Base-by-base conservation (phyloP, 1,284 basidiomycete species). In the Sanguinoderma infundibulare region DNA sequence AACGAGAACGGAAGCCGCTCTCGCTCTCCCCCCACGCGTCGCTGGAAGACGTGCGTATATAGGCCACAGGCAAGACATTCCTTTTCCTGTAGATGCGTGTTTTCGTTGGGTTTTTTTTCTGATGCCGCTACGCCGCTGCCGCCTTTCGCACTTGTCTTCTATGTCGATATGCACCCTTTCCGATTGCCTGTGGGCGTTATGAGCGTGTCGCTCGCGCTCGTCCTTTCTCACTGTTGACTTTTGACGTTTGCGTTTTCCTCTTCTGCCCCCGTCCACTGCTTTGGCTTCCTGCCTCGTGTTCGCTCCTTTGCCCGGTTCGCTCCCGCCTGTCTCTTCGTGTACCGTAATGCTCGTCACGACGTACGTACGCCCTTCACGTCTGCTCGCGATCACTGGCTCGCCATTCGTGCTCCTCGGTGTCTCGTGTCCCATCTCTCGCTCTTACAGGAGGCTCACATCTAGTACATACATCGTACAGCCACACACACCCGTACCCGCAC, bases 21-120 rank as follows among this genome's bases (percentile, higher is more conserved):
- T 64, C 62, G 39, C 65, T 67, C 17, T 64, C 65, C 5, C 65
- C 62, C 39, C 51, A 58, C 32, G 47, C 58, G 62, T 64, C 62
- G 60, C 65, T 67, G 56, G 65, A 61, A 62, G 65, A 67, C 60
- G 65, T 58, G 57, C 60, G 61, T 56, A 62, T 53, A 61, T 66
- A 65, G 59, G 57, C 51, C 35, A 32, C 9, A 7, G 47, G 47
- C 24, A 26, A n/a, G 28, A 26, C 38, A 2, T 14, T 34, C 24
- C 35, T 28, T 56, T 32, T 39, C 32, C 46, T 38, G 36, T 24
- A 30, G 17, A 24, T 56, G 9, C 14, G 26, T 22, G 40, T 24
- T 14, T 55, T 40, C 9, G 30, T 34, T 32, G n/a, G 35, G 28
- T 55, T n/a, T 15, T 46, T 26, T 32, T 24, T 1, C 44, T 22